Evolutionary conservation across 148 eudicot genomes (phyloP).

Genomic region (Chenopodium suecicum): DNA sequence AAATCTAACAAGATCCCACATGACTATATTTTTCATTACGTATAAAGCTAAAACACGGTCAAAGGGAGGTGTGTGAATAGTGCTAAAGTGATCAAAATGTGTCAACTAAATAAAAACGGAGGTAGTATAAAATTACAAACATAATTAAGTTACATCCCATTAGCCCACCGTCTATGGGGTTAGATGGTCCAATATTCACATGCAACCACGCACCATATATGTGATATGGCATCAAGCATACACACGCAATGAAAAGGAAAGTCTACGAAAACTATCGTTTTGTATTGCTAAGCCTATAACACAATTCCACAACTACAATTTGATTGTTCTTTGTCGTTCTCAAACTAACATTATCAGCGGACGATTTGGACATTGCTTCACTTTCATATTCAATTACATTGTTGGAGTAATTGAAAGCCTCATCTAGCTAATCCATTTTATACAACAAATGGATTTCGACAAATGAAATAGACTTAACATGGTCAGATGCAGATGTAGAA

Average conservation of each 20-base stretch:
- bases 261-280: constrained; percentile 5
- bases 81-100: too few species aligned
- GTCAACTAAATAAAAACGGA: too few species aligned
- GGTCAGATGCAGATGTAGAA: too few species aligned
- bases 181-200: constrained; percentile 18
- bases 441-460: too few species aligned
- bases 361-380: background rate
- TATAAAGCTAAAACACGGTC: too few species aligned
- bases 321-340: background rate
- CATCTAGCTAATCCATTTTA: too few species aligned
- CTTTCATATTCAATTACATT: background rate
- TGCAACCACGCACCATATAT: background rate
- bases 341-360: background rate
- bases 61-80: too few species aligned
- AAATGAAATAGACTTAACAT: too few species aligned
- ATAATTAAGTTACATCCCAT: background rate
- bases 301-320: background rate
- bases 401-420: background rate
- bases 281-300: background rate
- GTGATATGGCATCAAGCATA: background rate
- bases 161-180: background rate
- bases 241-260: background rate
- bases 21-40: too few species aligned
- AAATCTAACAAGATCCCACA: too few species aligned
- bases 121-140: background rate